Conservation (phyloP, 805 yeast species). For the Kurtzmaniella fragi region DNA sequence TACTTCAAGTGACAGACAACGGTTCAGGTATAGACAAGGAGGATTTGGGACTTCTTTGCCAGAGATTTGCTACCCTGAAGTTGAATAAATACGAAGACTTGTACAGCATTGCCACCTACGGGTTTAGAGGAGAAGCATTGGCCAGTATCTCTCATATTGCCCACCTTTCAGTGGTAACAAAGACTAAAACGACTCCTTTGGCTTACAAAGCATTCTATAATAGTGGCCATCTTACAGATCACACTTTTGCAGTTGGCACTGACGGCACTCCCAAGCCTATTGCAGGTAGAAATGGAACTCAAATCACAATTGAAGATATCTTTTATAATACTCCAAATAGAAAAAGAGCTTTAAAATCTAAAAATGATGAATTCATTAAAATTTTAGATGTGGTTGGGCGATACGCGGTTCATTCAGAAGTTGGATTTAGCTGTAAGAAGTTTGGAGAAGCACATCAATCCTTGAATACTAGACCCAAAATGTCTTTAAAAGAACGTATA, state of each 20-base stretch:
- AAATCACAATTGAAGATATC: conserved; percentile 77
- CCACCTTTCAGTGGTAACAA: conserved; percentile 74
- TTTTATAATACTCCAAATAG: conserved; percentile 87
- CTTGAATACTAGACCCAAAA: conserved; percentile 50
- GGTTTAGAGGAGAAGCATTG: conserved; percentile 95
- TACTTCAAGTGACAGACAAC: conserved; percentile 84
- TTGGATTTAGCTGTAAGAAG: conserved; percentile 78
- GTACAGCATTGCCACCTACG: conserved; percentile 67
- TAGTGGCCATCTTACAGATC: conserved; percentile 56
- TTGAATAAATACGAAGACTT: conserved; percentile 71
- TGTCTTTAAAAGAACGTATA: conserved; percentile 60
- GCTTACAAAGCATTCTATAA: conserved; percentile 70
- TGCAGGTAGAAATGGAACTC: conserved; percentile 89
- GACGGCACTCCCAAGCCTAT: conserved; percentile 54
- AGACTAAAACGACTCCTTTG: conserved; percentile 51
- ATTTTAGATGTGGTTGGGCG: conserved; percentile 80
- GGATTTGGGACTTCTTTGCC: conserved; percentile 78
- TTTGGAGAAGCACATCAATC: conserved; percentile 70
- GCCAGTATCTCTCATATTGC: conserved; percentile 92
- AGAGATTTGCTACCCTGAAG: conserved; percentile 90
- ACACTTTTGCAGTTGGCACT: conserved; percentile 30
- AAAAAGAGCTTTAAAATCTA: conserved; percentile 55
- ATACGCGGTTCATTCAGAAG: conserved; percentile 71
- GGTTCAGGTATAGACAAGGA: conserved; percentile 75
- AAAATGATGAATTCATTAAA: conserved; percentile 68